These are phyloP conservation scores for Bimuria novae-zelandiae DNA, from an alignment of 2,329 filamentous ascomycete genomes.

Conservation along the genomic window DNA sequence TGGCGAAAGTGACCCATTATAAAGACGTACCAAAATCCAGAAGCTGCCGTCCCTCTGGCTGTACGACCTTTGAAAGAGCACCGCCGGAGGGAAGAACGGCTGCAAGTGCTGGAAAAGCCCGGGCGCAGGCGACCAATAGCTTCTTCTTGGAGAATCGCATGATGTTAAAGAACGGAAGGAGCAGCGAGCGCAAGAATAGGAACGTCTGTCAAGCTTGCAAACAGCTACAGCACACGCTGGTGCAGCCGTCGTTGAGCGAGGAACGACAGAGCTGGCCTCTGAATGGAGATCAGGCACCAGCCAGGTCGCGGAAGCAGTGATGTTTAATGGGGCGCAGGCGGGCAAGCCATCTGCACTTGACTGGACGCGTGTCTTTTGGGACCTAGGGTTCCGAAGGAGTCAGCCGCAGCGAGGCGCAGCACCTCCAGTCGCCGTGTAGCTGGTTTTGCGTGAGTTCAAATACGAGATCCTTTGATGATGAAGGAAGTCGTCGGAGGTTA, in stretches of 20 bases:
- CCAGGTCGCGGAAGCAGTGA: conserved; percentile 18
- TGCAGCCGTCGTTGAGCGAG: conserved; percentile 14
- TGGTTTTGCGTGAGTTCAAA: conserved; percentile 21
- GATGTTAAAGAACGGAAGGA: conserved; percentile 10
- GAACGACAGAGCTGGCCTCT: conserved; percentile 26
- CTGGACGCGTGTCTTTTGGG: conserved; percentile 17
- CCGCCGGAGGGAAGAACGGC: conserved; percentile 30
- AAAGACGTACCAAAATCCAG: conserved; percentile 40
- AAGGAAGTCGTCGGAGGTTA: background rate
- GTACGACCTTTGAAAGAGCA: conserved; percentile 18
- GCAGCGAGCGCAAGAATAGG: conserved; percentile 17
- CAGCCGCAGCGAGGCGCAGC: conserved; percentile 36
- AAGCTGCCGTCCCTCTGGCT: conserved; percentile 22
- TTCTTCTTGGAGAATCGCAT: conserved; percentile 43
- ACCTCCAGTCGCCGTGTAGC: conserved; percentile 28
- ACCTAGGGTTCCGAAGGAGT: conserved; percentile 11
- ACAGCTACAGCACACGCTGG: conserved; percentile 18
- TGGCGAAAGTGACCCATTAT: conserved; percentile 27
- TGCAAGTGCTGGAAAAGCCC: conserved; percentile 33
- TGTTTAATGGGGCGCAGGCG: conserved; percentile 22
- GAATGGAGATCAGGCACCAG: conserved; percentile 40
- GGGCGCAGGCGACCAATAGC: conserved; percentile 36
- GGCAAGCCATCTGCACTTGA: conserved; percentile 17
- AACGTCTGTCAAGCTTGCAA: conserved; percentile 20
- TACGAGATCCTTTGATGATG: conserved; percentile 8